Percentiles rank a stretch among this genome's conserved stretches.
phyloP scores from a whole-genome alignment of 345 rosid genomes.

The Hirschfeldia incana region DNA sequence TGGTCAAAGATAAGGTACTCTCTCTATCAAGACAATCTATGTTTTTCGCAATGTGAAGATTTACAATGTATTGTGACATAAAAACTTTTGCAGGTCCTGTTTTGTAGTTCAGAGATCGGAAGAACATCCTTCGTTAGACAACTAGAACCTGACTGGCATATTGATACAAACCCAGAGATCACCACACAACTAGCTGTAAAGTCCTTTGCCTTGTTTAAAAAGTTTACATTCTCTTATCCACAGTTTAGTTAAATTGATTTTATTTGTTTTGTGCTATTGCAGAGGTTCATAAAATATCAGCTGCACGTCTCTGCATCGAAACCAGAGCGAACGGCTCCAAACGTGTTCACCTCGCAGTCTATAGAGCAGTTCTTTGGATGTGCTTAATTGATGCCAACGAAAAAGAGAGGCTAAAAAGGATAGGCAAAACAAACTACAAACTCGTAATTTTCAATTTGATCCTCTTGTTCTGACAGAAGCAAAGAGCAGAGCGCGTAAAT shows the following conservation, averaged over 20 bases:
- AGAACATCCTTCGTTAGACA: conserved; percentile 94
- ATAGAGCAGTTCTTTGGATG: conserved; percentile 89
- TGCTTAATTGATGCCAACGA: conserved; percentile 52
- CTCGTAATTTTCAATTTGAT: neutral
- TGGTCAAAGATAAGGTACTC: conserved; percentile 82
- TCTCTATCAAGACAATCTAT: neutral
- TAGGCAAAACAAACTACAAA: neutral
- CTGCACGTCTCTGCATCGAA: conserved; percentile 66
- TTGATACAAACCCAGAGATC: conserved; percentile 79
- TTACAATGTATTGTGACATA: conserved; percentile 7
- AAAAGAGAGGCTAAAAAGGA: conserved; percentile 14
- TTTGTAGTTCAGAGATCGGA: conserved; percentile 90
- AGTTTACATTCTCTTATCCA: neutral
- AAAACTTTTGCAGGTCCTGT: conserved; percentile 69
- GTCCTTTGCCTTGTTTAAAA: conserved; percentile 3
- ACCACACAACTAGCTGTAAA: conserved; percentile 79
- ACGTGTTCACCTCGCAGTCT: conserved; percentile 73
- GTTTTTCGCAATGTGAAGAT: neutral
- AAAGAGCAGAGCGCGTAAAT: neutral
- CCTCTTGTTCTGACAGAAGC: neutral
- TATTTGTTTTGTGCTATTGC: conserved; percentile 12
- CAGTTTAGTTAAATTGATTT: neutral
- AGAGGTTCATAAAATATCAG: conserved; percentile 96
- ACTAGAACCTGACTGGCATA: conserved; percentile 98
- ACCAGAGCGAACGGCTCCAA: conserved; percentile 63